phyloP scores from a whole-genome alignment of 805 yeast genomes.

The Zygosaccharomyces kombuchaensis region DNA sequence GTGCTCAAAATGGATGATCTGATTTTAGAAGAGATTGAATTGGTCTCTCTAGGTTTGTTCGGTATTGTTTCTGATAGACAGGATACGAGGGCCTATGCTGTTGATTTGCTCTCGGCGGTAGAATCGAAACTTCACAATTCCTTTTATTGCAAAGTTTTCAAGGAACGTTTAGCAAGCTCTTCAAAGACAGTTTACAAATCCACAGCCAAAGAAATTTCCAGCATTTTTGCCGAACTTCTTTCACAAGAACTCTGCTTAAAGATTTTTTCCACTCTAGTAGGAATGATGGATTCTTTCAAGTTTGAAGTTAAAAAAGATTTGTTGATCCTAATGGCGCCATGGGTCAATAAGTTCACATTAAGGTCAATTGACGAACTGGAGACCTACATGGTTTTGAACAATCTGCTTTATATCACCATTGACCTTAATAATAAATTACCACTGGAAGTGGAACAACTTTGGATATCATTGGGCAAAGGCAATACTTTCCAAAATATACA shows the following conservation, averaged over 20 bases:
- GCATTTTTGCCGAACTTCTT: constrained; percentile 57
- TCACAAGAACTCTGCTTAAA: constrained; percentile 55
- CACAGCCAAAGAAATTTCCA: constrained; percentile 74
- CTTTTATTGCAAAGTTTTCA: constrained; percentile 51
- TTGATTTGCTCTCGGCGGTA: constrained; percentile 59
- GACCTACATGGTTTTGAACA: constrained; percentile 67
- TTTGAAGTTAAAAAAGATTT: constrained; percentile 68
- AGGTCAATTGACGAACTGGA: constrained; percentile 44
- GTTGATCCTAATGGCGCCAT: constrained; percentile 76
- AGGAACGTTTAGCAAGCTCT: constrained; percentile 66
- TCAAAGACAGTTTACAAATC: constrained; percentile 83
- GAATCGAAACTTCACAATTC: constrained; percentile 58
- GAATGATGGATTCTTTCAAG: constrained; percentile 57
- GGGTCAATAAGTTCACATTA: constrained; percentile 83
- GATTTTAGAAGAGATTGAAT: constrained; percentile 55
- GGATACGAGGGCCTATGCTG: constrained; percentile 67
- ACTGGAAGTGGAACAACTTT: constrained; percentile 86
- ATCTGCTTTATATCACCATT: constrained; percentile 80
- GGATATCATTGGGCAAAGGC: constrained; percentile 90
- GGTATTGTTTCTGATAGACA: constrained; percentile 71
- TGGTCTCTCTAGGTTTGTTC: constrained; percentile 70
- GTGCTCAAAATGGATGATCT: constrained; percentile 47
- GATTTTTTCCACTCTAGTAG: constrained; percentile 70
- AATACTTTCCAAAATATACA: constrained; percentile 64
- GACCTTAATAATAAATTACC: constrained; percentile 69